Percentiles rank a stretch among this genome's conserved stretches.
phyloP scores from a whole-genome alignment of 2,329 filamentous ascomycete genomes.

The Zasmidium cellare region DNA sequence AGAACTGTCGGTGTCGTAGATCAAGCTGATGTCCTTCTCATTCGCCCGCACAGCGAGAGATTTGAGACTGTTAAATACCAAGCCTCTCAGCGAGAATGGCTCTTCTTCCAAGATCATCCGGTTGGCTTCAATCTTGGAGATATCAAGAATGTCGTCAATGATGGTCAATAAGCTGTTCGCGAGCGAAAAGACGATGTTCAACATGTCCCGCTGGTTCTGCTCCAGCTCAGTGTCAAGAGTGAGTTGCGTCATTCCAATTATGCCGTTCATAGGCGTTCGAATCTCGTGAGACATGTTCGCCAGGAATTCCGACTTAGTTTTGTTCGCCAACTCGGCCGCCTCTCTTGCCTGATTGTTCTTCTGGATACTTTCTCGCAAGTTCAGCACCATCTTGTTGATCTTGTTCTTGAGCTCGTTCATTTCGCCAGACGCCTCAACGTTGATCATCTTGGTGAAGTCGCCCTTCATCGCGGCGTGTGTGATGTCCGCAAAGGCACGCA shows the following conservation, averaged over 20 bases:
- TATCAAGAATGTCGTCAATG: conserved; percentile 77
- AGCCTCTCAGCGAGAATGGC: conserved; percentile 88
- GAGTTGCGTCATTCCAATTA: conserved; percentile 96
- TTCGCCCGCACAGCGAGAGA: conserved; percentile 96
- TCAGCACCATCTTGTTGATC: conserved; percentile 99
- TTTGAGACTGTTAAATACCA: conserved; percentile 96
- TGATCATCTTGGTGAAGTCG: conserved; percentile 95
- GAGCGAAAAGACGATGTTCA: conserved; percentile 96
- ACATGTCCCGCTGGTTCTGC: conserved; percentile 94
- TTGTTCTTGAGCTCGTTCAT: conserved; percentile 99
- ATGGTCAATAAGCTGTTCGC: conserved; percentile 96
- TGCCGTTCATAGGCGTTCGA: conserved; percentile 94
- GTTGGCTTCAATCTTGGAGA: conserved; percentile 83
- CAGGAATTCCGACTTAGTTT: conserved; percentile 96
- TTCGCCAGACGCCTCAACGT: conserved; percentile 94
- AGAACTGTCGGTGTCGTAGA: conserved; percentile 88
- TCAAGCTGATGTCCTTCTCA: conserved; percentile 89
- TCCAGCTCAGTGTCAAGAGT: conserved; percentile 92
- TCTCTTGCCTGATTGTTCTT: conserved; percentile 94
- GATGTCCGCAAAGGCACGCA: conserved; percentile 96
- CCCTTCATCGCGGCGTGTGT: conserved; percentile 97
- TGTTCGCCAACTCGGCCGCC: conserved; percentile 93
- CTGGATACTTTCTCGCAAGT: conserved; percentile 92
- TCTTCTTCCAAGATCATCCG: conserved; percentile 99
- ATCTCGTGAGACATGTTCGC: conserved; percentile 99